phyloP scores from a whole-genome alignment of 352 stramenopile species.

The Blastocystis sp. region DNA sequence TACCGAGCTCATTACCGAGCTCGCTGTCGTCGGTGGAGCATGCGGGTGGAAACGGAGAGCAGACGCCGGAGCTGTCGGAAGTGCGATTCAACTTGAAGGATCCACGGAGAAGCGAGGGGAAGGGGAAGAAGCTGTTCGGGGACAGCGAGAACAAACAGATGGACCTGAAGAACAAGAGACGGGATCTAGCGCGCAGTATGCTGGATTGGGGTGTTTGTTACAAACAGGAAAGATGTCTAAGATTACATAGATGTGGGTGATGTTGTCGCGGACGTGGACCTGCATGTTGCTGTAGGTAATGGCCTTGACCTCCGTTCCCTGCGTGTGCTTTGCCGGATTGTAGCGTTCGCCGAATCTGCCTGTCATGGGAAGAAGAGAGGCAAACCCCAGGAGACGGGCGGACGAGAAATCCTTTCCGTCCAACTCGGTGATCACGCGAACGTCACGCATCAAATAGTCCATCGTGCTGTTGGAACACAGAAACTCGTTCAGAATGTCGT shows the following conservation, averaged over 20 bases:
- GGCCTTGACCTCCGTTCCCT: slow-evolving; percentile 71
- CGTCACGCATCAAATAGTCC: slow-evolving; percentile 35
- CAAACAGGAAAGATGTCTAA: slow-evolving; percentile 61
- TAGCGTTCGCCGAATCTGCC: slow-evolving; percentile 64
- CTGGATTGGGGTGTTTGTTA: slow-evolving; percentile 40
- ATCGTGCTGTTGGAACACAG: slow-evolving; percentile 65
- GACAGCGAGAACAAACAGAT: neutral
- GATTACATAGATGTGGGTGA: slow-evolving; percentile 62
- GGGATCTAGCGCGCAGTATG: slow-evolving; percentile 28
- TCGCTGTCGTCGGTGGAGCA: no score
- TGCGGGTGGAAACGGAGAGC: no score
- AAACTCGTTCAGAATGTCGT: slow-evolving; percentile 69
- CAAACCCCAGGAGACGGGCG: slow-evolving; percentile 2
- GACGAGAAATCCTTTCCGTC: slow-evolving; percentile 60
- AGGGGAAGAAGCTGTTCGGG: slow-evolving; percentile 21
- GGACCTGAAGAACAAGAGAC: slow-evolving; percentile 16
- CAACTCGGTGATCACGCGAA: slow-evolving; percentile 17
- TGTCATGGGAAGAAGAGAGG: neutral
- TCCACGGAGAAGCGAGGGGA: neutral
- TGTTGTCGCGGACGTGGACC: slow-evolving; percentile 60
- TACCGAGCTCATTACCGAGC: neutral
- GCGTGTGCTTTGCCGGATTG: slow-evolving; percentile 65
- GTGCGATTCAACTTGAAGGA: neutral
- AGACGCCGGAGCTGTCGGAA: neutral
- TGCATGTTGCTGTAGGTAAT: slow-evolving; percentile 75